phyloP scores from a whole-genome alignment of 164 flowering plant species.

The Liriodendron chinense region DNA sequence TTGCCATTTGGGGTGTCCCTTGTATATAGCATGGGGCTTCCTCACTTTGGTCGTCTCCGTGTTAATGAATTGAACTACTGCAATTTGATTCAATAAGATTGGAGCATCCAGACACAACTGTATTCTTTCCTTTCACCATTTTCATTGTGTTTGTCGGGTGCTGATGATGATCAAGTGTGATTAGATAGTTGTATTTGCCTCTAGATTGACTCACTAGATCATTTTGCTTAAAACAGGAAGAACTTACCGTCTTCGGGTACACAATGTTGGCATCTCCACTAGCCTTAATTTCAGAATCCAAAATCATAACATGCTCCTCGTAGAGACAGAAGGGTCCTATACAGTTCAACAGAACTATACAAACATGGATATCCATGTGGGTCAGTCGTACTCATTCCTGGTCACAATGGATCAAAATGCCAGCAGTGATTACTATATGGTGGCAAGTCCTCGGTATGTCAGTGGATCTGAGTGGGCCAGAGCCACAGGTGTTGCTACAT shows the following conservation, averaged over 20 bases:
- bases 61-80: background rate
- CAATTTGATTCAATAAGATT: background rate
- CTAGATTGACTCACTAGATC: slow-evolving; percentile 1
- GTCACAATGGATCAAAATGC: slow-evolving; percentile 93
- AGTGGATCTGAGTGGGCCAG: slow-evolving; percentile 45
- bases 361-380: slow-evolving; percentile 93
- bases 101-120: background rate
- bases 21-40: background rate
- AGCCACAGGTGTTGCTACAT: slow-evolving; percentile 71
- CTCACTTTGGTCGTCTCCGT: background rate
- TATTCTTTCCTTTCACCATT: background rate
- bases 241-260: slow-evolving; percentile 85
- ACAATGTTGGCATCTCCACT: slow-evolving; percentile 84
- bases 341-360: slow-evolving; percentile 88
- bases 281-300: slow-evolving; percentile 94
- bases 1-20: background rate
- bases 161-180: background rate
- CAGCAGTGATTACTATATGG: slow-evolving; percentile 80
- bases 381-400: slow-evolving; percentile 95
- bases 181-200: background rate
- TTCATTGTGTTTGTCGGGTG: background rate
- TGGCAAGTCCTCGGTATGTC: slow-evolving; percentile 78
- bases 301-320: slow-evolving; percentile 80
- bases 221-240: slow-evolving; percentile 55
- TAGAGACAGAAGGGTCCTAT: slow-evolving; percentile 96